A percentile compares a stretch with the other conserved stretches of the same genome.
These are phyloP conservation scores for Rhodomyrtus tomentosa DNA, from an alignment of 345 rosid species.

Conservation along the genomic window DNA sequence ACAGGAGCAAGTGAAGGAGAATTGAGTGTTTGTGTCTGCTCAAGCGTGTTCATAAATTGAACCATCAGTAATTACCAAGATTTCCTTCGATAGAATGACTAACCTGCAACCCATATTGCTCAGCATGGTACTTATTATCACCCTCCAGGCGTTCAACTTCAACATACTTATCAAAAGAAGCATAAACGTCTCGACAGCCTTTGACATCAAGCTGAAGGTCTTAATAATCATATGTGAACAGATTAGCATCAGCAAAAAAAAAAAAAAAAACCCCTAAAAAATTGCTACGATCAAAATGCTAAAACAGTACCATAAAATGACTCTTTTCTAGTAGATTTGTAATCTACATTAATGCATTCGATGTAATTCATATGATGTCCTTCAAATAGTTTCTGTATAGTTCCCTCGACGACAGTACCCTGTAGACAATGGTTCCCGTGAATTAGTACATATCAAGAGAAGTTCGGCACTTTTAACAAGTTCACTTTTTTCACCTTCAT, in stretches of 20 bases:
- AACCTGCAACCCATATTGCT: slow-evolving; percentile 88
- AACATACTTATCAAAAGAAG: slow-evolving; percentile 96
- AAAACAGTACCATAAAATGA: slow-evolving; percentile 75
- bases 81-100: slow-evolving; percentile 1
- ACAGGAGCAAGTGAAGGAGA: background rate
- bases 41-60: background rate
- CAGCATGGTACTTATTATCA: slow-evolving; percentile 92
- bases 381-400: slow-evolving; percentile 90
- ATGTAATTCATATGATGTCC: slow-evolving; percentile 97
- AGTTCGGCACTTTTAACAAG: background rate
- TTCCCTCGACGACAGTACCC: slow-evolving; percentile 99
- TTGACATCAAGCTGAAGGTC: slow-evolving; percentile 98
- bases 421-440: slow-evolving; percentile 6
- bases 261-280: background rate
- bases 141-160: slow-evolving; percentile 98
- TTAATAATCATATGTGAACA: slow-evolving; percentile 10
- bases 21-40: background rate
- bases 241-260: background rate
- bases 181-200: slow-evolving; percentile 94
- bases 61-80: background rate
- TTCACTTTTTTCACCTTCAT: slow-evolving; percentile 55
- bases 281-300: background rate
- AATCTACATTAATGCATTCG: slow-evolving; percentile 91
- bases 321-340: slow-evolving; percentile 90
- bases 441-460: background rate